Percentiles rank a stretch among this genome's conserved stretches.
These are phyloP conservation scores for Solanum neorickii DNA, from an alignment of 257 asterid species.

Conservation along the genomic window DNA sequence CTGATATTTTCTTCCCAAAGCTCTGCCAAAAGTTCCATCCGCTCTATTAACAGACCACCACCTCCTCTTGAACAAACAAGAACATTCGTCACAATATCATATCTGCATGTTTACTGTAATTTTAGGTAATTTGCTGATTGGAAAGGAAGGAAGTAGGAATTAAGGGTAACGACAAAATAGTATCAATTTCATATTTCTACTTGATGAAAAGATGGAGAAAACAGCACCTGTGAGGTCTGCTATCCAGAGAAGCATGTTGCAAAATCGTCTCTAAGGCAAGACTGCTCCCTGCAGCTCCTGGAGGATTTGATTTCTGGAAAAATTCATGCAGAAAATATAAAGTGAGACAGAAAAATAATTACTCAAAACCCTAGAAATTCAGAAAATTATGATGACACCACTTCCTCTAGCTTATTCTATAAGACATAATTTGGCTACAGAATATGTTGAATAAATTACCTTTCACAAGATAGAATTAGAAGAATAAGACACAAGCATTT, in stretches of 20 bases:
- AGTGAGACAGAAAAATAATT: not conserved
- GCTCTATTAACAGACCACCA: constrained; percentile 82
- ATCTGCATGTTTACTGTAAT: constrained; percentile 26
- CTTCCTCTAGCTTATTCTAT: not conserved
- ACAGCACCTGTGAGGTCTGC: constrained; percentile 39
- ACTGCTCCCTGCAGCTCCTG: constrained; percentile 93
- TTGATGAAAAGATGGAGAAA: not conserved
- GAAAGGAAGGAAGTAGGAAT: not conserved
- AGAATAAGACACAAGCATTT: not conserved
- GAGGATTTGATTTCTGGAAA: constrained; percentile 69
- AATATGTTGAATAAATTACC: not conserved
- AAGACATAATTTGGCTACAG: not conserved
- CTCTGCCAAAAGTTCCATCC: constrained; percentile 92
- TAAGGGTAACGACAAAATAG: not conserved
- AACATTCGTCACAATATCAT: constrained; percentile 37
- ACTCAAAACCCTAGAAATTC: not conserved
- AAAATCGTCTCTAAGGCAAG: constrained; percentile 85
- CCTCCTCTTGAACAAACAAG: constrained; percentile 99
- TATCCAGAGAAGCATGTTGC: constrained; percentile 48
- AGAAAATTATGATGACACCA: not conserved
- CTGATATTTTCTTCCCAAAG: constrained; percentile 86
- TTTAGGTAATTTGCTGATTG: not conserved
- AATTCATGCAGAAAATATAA: constrained; percentile 1
- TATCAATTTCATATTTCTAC: not conserved
- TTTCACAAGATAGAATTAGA: not conserved